Evolutionary conservation across 2,329 filamentous ascomycete species (phyloP).

Genomic region (Trichoderma semiorbis): DNA sequence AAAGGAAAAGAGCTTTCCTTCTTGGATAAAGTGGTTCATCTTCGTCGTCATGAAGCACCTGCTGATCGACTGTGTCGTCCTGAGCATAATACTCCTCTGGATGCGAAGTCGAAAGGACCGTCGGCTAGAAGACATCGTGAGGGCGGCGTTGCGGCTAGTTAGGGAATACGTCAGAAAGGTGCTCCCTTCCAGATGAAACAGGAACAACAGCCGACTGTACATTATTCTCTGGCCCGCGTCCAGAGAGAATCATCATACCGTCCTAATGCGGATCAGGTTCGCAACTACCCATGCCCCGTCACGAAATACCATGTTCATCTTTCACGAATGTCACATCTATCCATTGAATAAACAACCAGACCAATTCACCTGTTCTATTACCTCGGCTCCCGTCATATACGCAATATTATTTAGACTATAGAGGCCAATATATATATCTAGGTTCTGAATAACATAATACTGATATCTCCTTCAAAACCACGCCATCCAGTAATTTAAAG

Average conservation of each 20-base stretch:
- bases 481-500: background rate
- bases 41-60: slow-evolving; percentile 72
- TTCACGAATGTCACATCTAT: background rate
- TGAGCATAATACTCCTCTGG: slow-evolving; percentile 66
- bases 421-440: background rate
- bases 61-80: slow-evolving; percentile 64
- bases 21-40: slow-evolving; percentile 68
- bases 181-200: slow-evolving; percentile 52
- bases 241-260: background rate
- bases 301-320: background rate
- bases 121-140: slow-evolving; percentile 69
- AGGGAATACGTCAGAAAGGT: slow-evolving; percentile 59
- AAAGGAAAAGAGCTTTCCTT: slow-evolving; percentile 60
- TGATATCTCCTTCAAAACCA: background rate
- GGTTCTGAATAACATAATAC: background rate
- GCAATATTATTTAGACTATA: slow-evolving; percentile 1
- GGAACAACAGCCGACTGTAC: background rate
- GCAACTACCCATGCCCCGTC: background rate
- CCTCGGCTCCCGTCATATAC: background rate
- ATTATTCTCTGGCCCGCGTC: background rate
- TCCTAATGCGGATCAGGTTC: background rate
- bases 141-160: slow-evolving; percentile 56
- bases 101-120: slow-evolving; percentile 68
- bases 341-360: background rate
- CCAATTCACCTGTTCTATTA: background rate